Conservation (phyloP, 176 grass and related monocot genomes). For the Zizania latifolia region DNA sequence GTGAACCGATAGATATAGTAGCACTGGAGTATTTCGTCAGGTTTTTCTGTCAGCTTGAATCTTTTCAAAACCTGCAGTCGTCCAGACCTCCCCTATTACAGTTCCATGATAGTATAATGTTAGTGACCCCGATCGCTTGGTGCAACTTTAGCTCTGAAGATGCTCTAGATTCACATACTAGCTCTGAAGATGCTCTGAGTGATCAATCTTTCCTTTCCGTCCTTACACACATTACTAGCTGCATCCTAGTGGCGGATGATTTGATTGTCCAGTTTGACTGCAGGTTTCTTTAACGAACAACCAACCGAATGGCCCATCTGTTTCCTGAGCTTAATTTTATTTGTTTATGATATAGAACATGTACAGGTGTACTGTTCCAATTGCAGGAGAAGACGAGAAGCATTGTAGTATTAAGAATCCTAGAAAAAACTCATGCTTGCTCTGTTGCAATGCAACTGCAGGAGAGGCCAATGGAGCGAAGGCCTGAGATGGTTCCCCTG, state of each 20-base stretch:
- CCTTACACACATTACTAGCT: background rate
- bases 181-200: background rate
- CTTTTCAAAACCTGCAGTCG: background rate
- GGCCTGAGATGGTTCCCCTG: conserved; percentile 32
- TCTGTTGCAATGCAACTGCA: conserved; percentile 20
- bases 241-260: too few species aligned
- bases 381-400: background rate
- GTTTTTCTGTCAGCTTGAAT: conserved; percentile 13
- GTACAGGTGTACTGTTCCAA: background rate
- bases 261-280: too few species aligned
- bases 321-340: background rate
- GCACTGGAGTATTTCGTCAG: background rate
- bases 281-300: background rate
- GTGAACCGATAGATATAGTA: conserved; percentile 29
- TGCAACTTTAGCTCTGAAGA: conserved; percentile 10
- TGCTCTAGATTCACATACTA: conserved; percentile 9
- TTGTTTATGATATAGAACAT: background rate
- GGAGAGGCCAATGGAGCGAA: conserved; percentile 55
- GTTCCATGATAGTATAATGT: conserved; percentile 19
- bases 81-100: background rate
- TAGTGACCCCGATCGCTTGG: conserved; percentile 28
- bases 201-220: background rate
- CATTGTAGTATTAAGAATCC: background rate
- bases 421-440: background rate
- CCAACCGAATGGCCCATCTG: background rate